Conservation (phyloP, 2,329 filamentous ascomycete genomes). For the Trichoderma guizhouense region DNA sequence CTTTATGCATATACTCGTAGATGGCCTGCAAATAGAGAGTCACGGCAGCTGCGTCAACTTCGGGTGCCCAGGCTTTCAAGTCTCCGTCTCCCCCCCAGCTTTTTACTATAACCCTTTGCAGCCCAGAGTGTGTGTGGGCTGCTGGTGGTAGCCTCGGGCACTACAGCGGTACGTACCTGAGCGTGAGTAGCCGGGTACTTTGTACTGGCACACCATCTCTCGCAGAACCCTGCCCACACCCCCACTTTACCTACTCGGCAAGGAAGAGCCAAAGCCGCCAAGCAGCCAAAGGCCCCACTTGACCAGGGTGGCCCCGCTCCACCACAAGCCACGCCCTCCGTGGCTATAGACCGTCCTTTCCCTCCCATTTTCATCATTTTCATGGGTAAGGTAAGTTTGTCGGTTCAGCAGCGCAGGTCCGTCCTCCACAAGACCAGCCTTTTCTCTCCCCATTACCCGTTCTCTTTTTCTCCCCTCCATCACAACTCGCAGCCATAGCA, state of each 20-base stretch:
- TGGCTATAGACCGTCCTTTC: slow-evolving; percentile 34
- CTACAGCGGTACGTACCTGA: neutral
- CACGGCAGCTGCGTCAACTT: slow-evolving; percentile 6
- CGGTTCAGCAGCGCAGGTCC: slow-evolving; percentile 37
- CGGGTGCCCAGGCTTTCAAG: neutral
- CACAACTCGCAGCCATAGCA: slow-evolving; percentile 25
- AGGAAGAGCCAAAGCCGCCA: slow-evolving; percentile 10
- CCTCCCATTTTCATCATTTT: slow-evolving; percentile 38
- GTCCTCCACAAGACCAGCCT: slow-evolving; percentile 39
- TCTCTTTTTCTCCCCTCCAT: slow-evolving; percentile 33
- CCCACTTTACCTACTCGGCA: slow-evolving; percentile 3
- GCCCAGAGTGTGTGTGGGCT: slow-evolving; percentile 13
- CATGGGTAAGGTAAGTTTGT: slow-evolving; percentile 44
- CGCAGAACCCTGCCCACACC: neutral
- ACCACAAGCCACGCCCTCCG: slow-evolving; percentile 27
- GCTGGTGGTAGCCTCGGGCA: slow-evolving; percentile 5
- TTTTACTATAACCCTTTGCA: slow-evolving; percentile 8
- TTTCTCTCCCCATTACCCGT: slow-evolving; percentile 39
- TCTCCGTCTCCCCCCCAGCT: neutral
- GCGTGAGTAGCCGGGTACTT: neutral
- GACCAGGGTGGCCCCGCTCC: slow-evolving; percentile 27
- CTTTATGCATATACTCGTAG: neutral
- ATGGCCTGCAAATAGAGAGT: neutral
- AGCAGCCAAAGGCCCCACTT: slow-evolving; percentile 8
- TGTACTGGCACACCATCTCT: neutral